Conservation (phyloP, 352 stramenopile genomes). For the Pythium pyrilobum region DNA sequence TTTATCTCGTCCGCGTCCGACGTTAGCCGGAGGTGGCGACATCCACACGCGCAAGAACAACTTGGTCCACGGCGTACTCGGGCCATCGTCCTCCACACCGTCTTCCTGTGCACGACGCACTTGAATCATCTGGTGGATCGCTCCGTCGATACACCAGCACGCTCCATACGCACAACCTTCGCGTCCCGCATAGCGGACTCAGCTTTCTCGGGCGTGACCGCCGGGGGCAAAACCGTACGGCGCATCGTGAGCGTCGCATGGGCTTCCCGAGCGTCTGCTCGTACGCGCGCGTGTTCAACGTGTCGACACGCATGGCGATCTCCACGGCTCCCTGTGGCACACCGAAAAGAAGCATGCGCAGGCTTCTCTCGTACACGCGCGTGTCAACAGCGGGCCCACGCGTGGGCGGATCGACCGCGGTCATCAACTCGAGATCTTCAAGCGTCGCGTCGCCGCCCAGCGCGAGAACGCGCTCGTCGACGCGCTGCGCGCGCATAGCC, state of each 20-base stretch:
- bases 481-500: slow-evolving; percentile 6
- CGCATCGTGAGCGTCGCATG: slow-evolving; percentile 2
- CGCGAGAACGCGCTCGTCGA: slow-evolving; percentile 9
- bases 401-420: too few species aligned
- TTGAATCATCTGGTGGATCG: neutral
- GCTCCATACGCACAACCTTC: slow-evolving; percentile 1
- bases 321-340: slow-evolving; percentile 13
- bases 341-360: slow-evolving; percentile 15
- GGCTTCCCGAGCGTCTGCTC: slow-evolving; percentile 12
- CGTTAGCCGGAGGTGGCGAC: neutral
- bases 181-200: too few species aligned
- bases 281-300: slow-evolving; percentile 5
- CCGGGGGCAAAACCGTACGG: too few species aligned
- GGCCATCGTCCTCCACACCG: neutral
- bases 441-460: slow-evolving; percentile 3
- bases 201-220: neutral
- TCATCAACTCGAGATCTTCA: too few species aligned
- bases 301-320: neutral
- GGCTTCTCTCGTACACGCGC: slow-evolving; percentile 11
- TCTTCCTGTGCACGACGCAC: neutral
- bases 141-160: slow-evolving; percentile 3
- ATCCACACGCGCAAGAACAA: neutral
- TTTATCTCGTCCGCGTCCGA: neutral
- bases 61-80: neutral
- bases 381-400: slow-evolving; percentile 3